Evolutionary conservation across 139 green algal species (phyloP).

Genomic region (Chlorella sp.): DNA sequence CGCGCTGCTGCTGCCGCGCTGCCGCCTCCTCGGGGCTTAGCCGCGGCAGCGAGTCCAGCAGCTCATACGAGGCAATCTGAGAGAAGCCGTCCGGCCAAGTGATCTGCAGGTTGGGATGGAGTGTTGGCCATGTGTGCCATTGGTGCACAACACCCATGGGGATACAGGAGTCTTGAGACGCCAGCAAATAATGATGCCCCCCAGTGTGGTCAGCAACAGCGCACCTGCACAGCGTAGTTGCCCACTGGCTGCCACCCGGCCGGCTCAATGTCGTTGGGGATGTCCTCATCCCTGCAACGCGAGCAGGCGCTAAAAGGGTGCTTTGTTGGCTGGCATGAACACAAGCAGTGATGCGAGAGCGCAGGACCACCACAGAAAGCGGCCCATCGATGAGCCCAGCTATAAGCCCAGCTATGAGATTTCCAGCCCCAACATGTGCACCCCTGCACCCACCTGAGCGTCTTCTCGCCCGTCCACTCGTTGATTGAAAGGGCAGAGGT

Average conservation of each 20-base stretch:
- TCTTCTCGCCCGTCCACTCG: constrained; percentile 91
- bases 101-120: constrained; percentile 65
- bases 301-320: no score
- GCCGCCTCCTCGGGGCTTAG: constrained; percentile 9
- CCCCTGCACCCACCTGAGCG: constrained; percentile 29
- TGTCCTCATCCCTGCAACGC: constrained; percentile 48
- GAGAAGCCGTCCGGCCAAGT: constrained; percentile 91
- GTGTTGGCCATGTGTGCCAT: no score
- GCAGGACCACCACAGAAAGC: neutral
- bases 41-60: constrained; percentile 53
- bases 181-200: no score
- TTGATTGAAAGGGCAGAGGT: constrained; percentile 83
- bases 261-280: constrained; percentile 82
- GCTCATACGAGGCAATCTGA: constrained; percentile 74
- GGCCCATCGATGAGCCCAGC: no score
- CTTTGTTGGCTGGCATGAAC: no score
- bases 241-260: constrained; percentile 81
- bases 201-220: no score
- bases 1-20: constrained; percentile 1
- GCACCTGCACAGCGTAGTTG: constrained; percentile 93
- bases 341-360: neutral
- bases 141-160: no score
- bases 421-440: no score
- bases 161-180: no score
- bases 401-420: no score